Percentiles rank a stretch among this genome's conserved stretches.
These are phyloP conservation scores for Dovyalis caffra DNA, from an alignment of 345 rosid species.

Conservation along the genomic window DNA sequence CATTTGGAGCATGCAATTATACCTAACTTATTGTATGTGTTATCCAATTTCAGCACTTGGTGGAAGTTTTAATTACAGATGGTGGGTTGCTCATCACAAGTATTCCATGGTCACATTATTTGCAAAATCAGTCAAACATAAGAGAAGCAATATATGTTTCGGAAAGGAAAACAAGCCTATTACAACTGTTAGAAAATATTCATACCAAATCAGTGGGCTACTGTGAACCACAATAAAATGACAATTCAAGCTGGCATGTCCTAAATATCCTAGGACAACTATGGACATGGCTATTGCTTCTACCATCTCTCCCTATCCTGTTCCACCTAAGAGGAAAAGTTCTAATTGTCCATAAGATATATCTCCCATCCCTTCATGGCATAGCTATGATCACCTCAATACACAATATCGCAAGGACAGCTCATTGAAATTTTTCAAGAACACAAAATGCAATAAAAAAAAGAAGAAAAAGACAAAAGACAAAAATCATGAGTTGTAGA, in stretches of 20 bases:
- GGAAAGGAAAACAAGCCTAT: too few relatives aligned
- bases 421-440: neutral
- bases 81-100: neutral
- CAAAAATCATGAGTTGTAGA: conserved; percentile 13
- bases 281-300: too few relatives aligned
- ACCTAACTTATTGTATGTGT: neutral
- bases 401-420: conserved; percentile 1
- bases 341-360: neutral
- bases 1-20: neutral
- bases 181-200: too few relatives aligned
- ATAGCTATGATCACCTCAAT: neutral
- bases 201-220: too few relatives aligned
- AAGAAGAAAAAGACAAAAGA: conserved; percentile 4
- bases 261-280: too few relatives aligned
- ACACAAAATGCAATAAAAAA: neutral
- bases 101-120: too few relatives aligned
- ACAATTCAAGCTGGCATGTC: too few relatives aligned
- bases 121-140: too few relatives aligned
- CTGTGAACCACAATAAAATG: too few relatives aligned
- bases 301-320: too few relatives aligned
- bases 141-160: too few relatives aligned
- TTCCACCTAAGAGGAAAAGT: neutral
- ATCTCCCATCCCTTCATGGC: neutral
- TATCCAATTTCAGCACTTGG: neutral
- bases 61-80: neutral